Conservation (phyloP, 2,329 filamentous ascomycete species). For the Magnaporthales sp. region DNA sequence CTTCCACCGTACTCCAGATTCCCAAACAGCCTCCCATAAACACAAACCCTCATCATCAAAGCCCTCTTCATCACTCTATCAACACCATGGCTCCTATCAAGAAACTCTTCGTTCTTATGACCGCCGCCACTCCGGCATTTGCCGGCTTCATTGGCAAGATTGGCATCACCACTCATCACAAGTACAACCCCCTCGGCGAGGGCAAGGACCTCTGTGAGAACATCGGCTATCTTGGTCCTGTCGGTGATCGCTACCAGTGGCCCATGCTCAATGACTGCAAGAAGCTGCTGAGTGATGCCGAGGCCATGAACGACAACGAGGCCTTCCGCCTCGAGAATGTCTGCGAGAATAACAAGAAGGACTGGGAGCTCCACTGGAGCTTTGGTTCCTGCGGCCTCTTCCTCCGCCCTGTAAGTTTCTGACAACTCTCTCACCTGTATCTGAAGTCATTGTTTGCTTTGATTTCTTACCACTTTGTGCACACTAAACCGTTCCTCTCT, state of each 20-base stretch:
- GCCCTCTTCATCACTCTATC: not conserved
- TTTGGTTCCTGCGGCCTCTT: not conserved
- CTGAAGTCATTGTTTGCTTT: not conserved
- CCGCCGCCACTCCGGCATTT: not conserved
- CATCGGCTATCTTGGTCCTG: not conserved
- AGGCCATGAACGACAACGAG: not conserved
- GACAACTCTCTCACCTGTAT: not conserved
- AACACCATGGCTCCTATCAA: not conserved
- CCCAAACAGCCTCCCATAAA: no score
- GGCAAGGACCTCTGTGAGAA: not conserved
- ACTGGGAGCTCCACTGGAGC: not conserved
- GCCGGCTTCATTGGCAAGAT: not conserved
- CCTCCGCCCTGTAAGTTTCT: not conserved
- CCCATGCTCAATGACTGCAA: not conserved
- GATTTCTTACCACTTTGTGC: not conserved
- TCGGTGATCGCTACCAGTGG: not conserved
- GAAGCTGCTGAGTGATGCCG: not conserved
- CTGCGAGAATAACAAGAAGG: not conserved
- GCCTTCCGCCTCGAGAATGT: not conserved
- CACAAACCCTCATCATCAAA: not conserved
- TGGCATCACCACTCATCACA: not conserved
- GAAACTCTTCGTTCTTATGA: not conserved
- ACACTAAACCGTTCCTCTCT: not conserved
- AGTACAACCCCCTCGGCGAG: not conserved
- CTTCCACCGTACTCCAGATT: no score